Evolutionary conservation across 2,329 filamentous ascomycete species (phyloP), one percentile per base, ranked within the genome.

Genomic region (Podosphaera fusca): DNA sequence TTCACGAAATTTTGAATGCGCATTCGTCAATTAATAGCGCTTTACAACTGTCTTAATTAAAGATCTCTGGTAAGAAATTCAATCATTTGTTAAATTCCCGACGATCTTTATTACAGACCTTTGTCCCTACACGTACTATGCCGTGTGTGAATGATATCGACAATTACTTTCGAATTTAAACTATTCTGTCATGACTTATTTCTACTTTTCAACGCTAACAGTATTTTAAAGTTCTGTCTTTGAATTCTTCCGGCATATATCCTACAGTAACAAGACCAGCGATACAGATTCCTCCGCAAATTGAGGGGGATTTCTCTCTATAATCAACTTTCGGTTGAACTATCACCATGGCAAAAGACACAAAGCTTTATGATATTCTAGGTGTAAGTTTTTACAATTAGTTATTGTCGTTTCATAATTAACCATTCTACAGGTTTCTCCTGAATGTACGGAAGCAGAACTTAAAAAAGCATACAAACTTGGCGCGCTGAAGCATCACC

Each of bases 381-480:
- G 85, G 85, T 70, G 85, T 88, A 81, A 67, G 78, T 7, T 33
- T 51, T 35, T 51, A 10, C 3, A 53, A 10, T 34, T 12, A 10
- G 10, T 14, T 21, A n/a, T 33, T 38, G 33, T 4, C 33, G 4
- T 9, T 33, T 51, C 30, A 9, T 50, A 4, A 45, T 58, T 63
- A 49, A 66, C 59, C 56, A 63, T 65, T 59, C 57, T 51, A 34
- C 63, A 94, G 87, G 85, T 94, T 64, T 62, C 84, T 65, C 83
- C 87, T 62, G 81, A 78, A 66, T 86, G 85, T 63, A 84, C 84
- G 59, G 90, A 96, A 66, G 75, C 82, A 64, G 85, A 95, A 72
- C 74, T 98, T 63, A 95, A 92, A 75, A 88, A 89, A 67, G 88
- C 82, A 64, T 94, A 92, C 78, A 88, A 87, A 71, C 81, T 83